Evolutionary conservation across 1,284 basidiomycete genomes (phyloP).

Genomic region (Trichosporon faecale): DNA sequence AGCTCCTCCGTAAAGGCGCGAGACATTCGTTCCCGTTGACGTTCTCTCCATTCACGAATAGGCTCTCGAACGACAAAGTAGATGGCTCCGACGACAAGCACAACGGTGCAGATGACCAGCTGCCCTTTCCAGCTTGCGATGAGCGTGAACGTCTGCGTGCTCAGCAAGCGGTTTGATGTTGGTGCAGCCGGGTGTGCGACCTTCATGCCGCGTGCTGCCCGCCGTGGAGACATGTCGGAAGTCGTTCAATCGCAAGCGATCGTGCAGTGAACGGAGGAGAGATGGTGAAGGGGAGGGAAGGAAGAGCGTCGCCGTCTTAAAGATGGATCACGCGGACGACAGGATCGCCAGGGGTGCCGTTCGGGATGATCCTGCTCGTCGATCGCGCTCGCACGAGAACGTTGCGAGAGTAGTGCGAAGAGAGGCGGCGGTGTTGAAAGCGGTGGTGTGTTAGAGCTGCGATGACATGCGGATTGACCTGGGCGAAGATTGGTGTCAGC

Average conservation of each 20-base stretch:
- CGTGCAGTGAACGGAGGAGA: background rate
- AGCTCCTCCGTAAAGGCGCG: conserved; percentile 35
- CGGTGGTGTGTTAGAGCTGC: background rate
- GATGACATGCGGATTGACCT: conserved; percentile 6
- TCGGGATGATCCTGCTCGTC: background rate
- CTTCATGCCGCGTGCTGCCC: background rate
- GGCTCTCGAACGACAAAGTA: conserved; percentile 45
- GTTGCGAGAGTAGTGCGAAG: background rate
- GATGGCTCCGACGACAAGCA: conserved; percentile 41
- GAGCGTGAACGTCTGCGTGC: conserved; percentile 40
- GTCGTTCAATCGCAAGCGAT: background rate
- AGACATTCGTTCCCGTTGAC: conserved; percentile 33
- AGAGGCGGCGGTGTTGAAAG: background rate
- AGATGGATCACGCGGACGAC: background rate
- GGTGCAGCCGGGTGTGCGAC: background rate
- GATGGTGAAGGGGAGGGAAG: background rate
- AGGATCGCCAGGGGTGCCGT: background rate
- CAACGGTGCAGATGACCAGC: conserved; percentile 44
- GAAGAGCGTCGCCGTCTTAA: background rate
- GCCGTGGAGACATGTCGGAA: background rate
- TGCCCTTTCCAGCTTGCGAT: conserved; percentile 50
- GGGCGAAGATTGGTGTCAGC: background rate
- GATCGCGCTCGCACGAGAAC: background rate
- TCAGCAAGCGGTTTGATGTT: conserved; percentile 26
- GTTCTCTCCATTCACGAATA: conserved; percentile 27